These are phyloP conservation scores for Tylopilus sp. DNA, from an alignment of 768 basidiomycete species.

Conservation along the genomic window DNA sequence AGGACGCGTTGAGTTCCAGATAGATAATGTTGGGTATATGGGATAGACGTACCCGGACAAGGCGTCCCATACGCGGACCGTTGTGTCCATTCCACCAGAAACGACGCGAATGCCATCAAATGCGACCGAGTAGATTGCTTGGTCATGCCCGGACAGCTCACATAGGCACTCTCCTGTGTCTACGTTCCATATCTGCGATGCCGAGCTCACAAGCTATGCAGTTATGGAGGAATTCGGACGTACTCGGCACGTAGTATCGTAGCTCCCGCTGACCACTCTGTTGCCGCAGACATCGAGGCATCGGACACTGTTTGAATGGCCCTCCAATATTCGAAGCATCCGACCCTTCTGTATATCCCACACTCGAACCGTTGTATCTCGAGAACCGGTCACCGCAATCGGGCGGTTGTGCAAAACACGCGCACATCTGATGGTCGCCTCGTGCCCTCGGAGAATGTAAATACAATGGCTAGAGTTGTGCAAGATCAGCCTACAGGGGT, in stretches of 20 bases:
- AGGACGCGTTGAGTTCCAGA: not conserved
- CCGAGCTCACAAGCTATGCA: not conserved
- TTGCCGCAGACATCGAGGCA: constrained; percentile 87
- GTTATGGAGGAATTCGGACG: constrained; percentile 18
- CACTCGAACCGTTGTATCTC: constrained; percentile 81
- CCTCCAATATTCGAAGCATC: constrained; percentile 59
- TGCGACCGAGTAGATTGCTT: constrained; percentile 88
- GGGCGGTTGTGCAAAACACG: constrained; percentile 85
- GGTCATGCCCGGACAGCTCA: constrained; percentile 76
- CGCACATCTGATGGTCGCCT: constrained; percentile 87
- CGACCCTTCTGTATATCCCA: constrained; percentile 91
- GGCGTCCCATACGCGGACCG: constrained; percentile 88
- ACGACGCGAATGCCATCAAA: constrained; percentile 83
- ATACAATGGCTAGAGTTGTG: constrained; percentile 51
- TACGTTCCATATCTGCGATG: constrained; percentile 77
- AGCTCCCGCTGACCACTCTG: constrained; percentile 86
- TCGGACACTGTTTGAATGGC: constrained; percentile 80
- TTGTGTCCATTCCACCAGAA: constrained; percentile 89
- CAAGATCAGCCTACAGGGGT: constrained; percentile 4
- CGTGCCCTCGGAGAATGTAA: constrained; percentile 79
- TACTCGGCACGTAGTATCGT: constrained; percentile 85
- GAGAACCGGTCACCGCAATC: constrained; percentile 85
- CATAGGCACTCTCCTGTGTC: constrained; percentile 87
- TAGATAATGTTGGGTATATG: not conserved
- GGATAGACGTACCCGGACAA: constrained; percentile 65